Evolutionary conservation across 2,329 filamentous ascomycete genomes (phyloP).

Genomic region (Fusarium sp.): DNA sequence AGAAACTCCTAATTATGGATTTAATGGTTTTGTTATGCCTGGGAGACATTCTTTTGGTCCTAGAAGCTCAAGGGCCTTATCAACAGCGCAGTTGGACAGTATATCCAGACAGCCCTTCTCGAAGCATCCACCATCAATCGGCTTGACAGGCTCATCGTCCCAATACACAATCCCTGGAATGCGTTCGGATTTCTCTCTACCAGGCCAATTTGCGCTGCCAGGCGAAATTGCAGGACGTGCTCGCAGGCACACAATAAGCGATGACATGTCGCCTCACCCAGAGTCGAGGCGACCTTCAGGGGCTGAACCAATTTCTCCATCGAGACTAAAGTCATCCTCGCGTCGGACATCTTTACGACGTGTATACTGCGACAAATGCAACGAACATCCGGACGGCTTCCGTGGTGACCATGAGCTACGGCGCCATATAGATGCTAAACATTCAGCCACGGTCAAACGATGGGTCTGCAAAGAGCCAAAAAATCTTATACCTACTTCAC

Average conservation of each 20-base stretch:
- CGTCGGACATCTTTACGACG: slow-evolving; percentile 72
- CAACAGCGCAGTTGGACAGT: slow-evolving; percentile 24
- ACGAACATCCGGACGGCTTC: slow-evolving; percentile 86
- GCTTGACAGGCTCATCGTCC: slow-evolving; percentile 22
- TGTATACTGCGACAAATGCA: slow-evolving; percentile 81
- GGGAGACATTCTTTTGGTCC: slow-evolving; percentile 17
- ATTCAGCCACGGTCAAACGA: slow-evolving; percentile 64
- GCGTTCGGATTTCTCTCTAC: slow-evolving; percentile 27
- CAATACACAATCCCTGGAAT: slow-evolving; percentile 25
- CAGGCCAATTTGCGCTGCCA: slow-evolving; percentile 23
- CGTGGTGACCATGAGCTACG: slow-evolving; percentile 88
- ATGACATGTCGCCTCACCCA: slow-evolving; percentile 36
- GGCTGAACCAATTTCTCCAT: slow-evolving; percentile 55
- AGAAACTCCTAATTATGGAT: slow-evolving; percentile 51
- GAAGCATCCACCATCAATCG: slow-evolving; percentile 20
- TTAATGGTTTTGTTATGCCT: slow-evolving; percentile 51
- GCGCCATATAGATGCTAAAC: slow-evolving; percentile 71
- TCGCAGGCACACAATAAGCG: slow-evolving; percentile 43
- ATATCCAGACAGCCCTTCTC: slow-evolving; percentile 24
- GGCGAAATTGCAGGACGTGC: slow-evolving; percentile 31
- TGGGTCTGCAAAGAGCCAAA: slow-evolving; percentile 67
- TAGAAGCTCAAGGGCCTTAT: slow-evolving; percentile 15
- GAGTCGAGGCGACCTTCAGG: slow-evolving; percentile 49
- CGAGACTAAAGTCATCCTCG: slow-evolving; percentile 55
- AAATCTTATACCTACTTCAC: slow-evolving; percentile 49